Conservation (phyloP, 1,139 yeast genomes). For the Blastobotrys malaysiensis region DNA sequence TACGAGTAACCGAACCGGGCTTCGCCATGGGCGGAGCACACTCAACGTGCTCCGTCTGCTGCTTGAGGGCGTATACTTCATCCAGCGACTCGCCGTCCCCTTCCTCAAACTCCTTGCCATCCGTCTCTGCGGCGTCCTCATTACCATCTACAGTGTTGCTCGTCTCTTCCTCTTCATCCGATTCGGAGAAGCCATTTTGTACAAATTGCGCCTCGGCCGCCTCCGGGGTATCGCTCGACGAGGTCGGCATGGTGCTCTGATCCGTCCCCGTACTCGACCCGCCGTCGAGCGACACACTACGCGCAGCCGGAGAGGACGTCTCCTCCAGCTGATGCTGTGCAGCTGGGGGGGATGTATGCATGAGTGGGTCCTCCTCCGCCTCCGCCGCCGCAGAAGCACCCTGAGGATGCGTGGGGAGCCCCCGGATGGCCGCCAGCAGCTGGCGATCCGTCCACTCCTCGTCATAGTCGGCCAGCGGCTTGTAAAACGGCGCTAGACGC, state of each 20-base stretch:
- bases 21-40: constrained; percentile 1
- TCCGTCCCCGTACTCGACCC: neutral
- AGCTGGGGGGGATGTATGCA: too few relatives aligned
- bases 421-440: constrained; percentile 49
- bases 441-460: constrained; percentile 71
- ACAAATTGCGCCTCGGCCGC: neutral
- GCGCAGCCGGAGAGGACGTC: neutral
- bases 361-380: constrained; percentile 5
- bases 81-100: constrained; percentile 5
- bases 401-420: too few relatives aligned
- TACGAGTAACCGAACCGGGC: neutral
- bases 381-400: neutral
- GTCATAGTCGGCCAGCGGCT: constrained; percentile 80
- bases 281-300: neutral
- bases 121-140: too few relatives aligned
- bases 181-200: neutral
- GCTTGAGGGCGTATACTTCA: constrained; percentile 12
- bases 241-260: neutral
- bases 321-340: too few relatives aligned
- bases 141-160: too few relatives aligned
- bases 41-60: constrained; percentile 16
- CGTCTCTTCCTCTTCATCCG: neutral
- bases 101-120: neutral
- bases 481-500: constrained; percentile 80
- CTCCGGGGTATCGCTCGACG: neutral